phyloP scores from a whole-genome alignment of 148 eudicot species.

The Hydrangea macrophylla region DNA sequence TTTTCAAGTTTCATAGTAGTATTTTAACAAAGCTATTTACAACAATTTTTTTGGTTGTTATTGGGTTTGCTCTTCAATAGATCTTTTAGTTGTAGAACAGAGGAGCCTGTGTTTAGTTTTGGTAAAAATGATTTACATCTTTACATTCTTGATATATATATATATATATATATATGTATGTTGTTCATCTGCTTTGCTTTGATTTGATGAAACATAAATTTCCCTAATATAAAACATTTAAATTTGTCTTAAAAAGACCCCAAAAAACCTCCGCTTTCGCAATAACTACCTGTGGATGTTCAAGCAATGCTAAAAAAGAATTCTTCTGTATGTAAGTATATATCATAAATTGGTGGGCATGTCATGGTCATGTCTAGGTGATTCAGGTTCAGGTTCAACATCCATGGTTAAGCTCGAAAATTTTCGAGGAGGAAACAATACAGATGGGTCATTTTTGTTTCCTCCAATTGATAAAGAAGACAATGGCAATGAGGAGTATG shows the following conservation, averaged over 20 bases:
- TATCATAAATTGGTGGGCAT: no score
- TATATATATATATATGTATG: background rate
- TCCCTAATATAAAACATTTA: no score
- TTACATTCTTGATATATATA: background rate
- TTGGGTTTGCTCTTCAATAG: background rate
- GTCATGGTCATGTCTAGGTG: slow-evolving; percentile 1
- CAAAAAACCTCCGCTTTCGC: background rate
- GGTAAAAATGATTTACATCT: background rate
- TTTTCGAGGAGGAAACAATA: slow-evolving; percentile 10
- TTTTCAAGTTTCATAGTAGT: background rate
- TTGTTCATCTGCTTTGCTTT: background rate
- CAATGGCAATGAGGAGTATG: slow-evolving; percentile 25
- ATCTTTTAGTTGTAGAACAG: background rate
- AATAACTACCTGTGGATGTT: background rate
- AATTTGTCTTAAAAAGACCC: no score
- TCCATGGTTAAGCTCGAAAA: slow-evolving; percentile 27
- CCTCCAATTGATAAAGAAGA: slow-evolving; percentile 21
- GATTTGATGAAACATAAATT: no score
- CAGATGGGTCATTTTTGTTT: slow-evolving; percentile 1
- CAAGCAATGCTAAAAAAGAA: background rate
- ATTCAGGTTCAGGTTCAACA: slow-evolving; percentile 28
- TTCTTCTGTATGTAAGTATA: no score
- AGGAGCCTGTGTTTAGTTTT: background rate
- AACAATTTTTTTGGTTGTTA: no score
- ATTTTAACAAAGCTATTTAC: no score